These are phyloP conservation scores for Craterostigma plantagineum DNA, from an alignment of 257 asterid species.

Conservation along the genomic window DNA sequence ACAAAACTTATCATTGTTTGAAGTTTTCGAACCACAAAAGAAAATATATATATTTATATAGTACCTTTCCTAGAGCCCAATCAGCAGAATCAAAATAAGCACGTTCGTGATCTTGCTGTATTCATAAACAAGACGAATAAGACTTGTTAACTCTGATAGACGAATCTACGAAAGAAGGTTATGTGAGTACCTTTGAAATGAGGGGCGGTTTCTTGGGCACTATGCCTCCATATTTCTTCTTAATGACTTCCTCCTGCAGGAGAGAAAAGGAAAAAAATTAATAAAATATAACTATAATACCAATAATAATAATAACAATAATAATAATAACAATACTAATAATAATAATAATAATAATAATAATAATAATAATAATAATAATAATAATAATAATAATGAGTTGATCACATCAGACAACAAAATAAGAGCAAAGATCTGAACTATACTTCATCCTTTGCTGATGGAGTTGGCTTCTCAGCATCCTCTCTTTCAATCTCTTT, in stretches of 20 bases:
- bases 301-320: no score
- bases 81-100: slow-evolving; percentile 99
- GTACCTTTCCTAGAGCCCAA: slow-evolving; percentile 99
- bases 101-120: slow-evolving; percentile 88
- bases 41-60: no score
- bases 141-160: slow-evolving; percentile 1
- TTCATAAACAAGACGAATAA: slow-evolving; percentile 4
- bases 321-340: no score
- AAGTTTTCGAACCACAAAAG: no score
- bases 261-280: no score
- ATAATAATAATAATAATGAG: slow-evolving; percentile 2
- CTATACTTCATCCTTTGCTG: slow-evolving; percentile 48
- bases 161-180: slow-evolving; percentile 2
- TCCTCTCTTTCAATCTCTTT: slow-evolving; percentile 25
- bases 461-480: slow-evolving; percentile 26
- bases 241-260: slow-evolving; percentile 74
- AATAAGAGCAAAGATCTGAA: slow-evolving; percentile 9
- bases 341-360: no score
- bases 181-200: slow-evolving; percentile 54
- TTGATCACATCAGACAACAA: not conserved
- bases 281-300: no score
- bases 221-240: slow-evolving; percentile 85
- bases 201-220: slow-evolving; percentile 90
- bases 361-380: not conserved
- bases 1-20: no score